Base-by-base conservation (phyloP, 257 asterid species). In the Przewalskia tangutica region DNA sequence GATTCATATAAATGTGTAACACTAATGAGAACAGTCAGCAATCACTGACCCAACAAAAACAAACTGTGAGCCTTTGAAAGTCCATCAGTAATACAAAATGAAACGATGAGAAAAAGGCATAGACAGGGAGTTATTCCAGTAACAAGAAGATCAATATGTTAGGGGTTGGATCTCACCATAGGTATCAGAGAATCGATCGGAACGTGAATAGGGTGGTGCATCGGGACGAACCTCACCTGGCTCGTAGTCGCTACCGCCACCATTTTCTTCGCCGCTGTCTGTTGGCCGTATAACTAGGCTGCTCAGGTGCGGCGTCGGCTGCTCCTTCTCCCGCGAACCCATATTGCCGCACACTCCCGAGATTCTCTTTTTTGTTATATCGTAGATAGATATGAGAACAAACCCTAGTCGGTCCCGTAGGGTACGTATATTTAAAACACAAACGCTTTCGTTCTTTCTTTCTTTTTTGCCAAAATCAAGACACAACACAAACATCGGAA, bases 171-270 rank as follows among this genome's bases (percentile, higher is more conserved):
- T 44, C 66, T 38, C 42, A 38, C 42, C 42, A 84, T 87, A 89
- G 84, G 82, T 86, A 62, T 89, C 93, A 20, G 77, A 42, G 64
- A 84, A 83, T 51, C 98, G 93, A 84, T 83, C 92, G 64, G 94
- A 83, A 75, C 94, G 98, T 81, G 92, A 82, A 88, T 90, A 85
- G 55, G 91, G 90, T 83, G 91, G 94, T 38, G 92, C 93, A 84
- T 89, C 91, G 5, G 90, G 95, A 81, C 97, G 98, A 82, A 94
- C 97, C 86, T 94, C 98, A n/a, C 97, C 98, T 18, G 97, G 97
- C 81, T 94, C 98, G 88, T 91, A 93, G 73, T 94, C 97, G 90
- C 90, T 87, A 34, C 90, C 95, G 44, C 87, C 90, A 16, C 81
- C 87, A 20, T 88, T 89, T 4, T 88, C 91, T 18, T 84, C 87